These are phyloP conservation scores for Prunus mume DNA, from an alignment of 306 rosid species.

Conservation along the genomic window DNA sequence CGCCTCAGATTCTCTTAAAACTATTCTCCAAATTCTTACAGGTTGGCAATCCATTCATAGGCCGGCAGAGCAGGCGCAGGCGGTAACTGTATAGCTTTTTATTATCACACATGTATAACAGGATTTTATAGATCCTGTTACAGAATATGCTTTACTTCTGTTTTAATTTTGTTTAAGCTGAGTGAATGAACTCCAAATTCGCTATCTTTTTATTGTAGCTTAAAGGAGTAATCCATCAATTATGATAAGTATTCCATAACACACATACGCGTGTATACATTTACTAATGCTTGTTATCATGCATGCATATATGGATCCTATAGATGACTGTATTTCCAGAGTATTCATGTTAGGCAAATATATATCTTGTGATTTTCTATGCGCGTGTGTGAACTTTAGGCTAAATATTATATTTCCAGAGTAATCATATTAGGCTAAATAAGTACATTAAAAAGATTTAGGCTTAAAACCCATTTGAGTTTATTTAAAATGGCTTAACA, in stretches of 20 bases:
- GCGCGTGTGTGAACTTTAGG: not conserved
- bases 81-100: constrained; percentile 15
- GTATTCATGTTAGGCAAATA: not conserved
- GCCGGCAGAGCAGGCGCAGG: constrained; percentile 31
- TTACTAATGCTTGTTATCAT: not conserved
- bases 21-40: constrained; percentile 47
- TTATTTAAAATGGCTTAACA: not conserved
- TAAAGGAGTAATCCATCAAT: not conserved
- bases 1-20: constrained; percentile 51
- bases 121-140: not conserved
- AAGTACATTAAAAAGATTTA: not conserved
- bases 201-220: not conserved
- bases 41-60: constrained; percentile 60
- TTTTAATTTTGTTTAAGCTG: not conserved
- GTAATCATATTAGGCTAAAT: not conserved
- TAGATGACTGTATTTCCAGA: not conserved
- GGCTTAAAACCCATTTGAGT: not conserved
- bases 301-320: not conserved
- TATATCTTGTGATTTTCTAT: too few relatives aligned
- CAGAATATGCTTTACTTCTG: not conserved
- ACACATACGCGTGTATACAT: not conserved
- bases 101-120: not conserved
- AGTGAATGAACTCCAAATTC: not conserved
- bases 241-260: not conserved
- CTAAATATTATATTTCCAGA: not conserved